phyloP scores from a whole-genome alignment of 345 rosid species.

The Alliaria petiolata region DNA sequence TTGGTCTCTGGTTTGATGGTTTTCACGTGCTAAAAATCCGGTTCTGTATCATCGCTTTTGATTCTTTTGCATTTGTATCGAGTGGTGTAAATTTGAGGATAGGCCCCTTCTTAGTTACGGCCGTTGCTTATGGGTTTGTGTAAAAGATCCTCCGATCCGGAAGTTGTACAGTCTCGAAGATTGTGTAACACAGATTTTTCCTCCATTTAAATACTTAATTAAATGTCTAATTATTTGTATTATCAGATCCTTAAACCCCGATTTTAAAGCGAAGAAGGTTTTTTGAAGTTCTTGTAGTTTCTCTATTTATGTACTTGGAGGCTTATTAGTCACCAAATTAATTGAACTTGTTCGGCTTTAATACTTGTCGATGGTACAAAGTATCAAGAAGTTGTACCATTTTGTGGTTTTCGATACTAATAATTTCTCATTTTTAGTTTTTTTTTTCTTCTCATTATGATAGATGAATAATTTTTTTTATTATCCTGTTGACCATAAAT shows the following conservation, averaged over 20 bases:
- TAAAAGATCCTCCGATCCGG: conserved; percentile 19
- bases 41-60: too few relatives aligned
- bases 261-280: too few relatives aligned
- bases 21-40: too few relatives aligned
- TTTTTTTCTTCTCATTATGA: neutral
- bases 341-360: too few relatives aligned
- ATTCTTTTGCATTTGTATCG: conserved; percentile 19
- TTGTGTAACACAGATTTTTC: conserved; percentile 18
- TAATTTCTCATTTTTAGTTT: neutral
- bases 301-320: too few relatives aligned
- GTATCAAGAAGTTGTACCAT: neutral
- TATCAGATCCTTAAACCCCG: neutral
- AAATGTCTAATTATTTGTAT: neutral
- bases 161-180: conserved; percentile 32
- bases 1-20: too few relatives aligned
- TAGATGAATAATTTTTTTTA: neutral
- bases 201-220: neutral
- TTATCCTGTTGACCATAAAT: neutral
- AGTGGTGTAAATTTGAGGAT: conserved; percentile 31
- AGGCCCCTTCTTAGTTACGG: conserved; percentile 16
- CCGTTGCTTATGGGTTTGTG: conserved; percentile 17
- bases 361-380: too few relatives aligned
- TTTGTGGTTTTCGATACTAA: neutral
- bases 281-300: too few relatives aligned
- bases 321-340: too few relatives aligned